Evolutionary conservation across 352 stramenopile species (phyloP), one percentile per base, ranked within the genome.

Genomic region (Phytophthora pluvialis): DNA sequence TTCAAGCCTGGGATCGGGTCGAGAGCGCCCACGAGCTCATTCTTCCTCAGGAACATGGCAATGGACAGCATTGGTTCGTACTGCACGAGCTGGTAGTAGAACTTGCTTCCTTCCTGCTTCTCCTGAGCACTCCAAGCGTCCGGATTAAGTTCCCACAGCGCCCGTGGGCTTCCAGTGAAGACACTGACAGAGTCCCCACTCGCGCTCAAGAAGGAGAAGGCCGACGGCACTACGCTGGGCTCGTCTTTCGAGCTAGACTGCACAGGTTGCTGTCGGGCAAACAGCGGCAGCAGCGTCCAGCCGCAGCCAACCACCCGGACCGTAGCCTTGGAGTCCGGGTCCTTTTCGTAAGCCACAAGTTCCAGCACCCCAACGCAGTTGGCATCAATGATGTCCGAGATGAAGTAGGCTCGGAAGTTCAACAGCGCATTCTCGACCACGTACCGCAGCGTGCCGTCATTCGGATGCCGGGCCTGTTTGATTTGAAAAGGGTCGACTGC

Each of bases 281-380:
- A 98, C 11, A 98, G 76, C 40, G 93, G 91, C 3, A 99, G 56
- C 9, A 98, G 74, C 29, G 88, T 95, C 94, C 95, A 99, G 15
- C 96, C 96, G 62, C 93, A 98, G 3, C 94, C 93, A 40, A 91
- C 94, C 5, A 82, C 61, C 18, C 68, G 68, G 7, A 85, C 81
- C 4, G 73, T 90, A 28, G 72, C 89, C 69, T 84, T 96, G 12
- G 76, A 95, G 59, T 88, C 76, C 0, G 65, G 71, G 46, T 97
- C 83, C 53, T 97, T 95, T 16, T 96, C 77, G 45, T 93, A 92
- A 13, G 86, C 88, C 11, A 99, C 93, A 10, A 99, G 79, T 65
- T 99, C 95, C 9, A 98, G 66, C n/a, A 99, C 87, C 5, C 86
- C 87, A 36, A 98, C 84, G 48, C 93, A 98, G 55, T 89, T 94